A percentile compares a stretch with the other conserved stretches of the same genome.
phyloP scores from a whole-genome alignment of 352 stramenopile genomes.

The Phytophthora pini region DNA sequence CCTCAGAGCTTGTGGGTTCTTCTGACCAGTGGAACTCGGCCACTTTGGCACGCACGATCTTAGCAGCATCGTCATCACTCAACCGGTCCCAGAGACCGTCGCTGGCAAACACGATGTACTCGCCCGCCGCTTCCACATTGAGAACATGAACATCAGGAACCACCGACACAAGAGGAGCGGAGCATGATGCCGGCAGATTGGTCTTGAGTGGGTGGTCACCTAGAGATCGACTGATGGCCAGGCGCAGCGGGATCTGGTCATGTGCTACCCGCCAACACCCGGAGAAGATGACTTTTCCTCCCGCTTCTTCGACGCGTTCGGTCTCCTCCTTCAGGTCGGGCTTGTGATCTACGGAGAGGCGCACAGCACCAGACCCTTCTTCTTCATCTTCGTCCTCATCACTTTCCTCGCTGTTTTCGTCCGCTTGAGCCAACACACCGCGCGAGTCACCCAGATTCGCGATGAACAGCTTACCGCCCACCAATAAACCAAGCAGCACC shows the following conservation, averaged over 20 bases:
- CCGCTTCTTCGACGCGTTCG: slow-evolving; percentile 63
- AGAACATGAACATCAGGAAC: slow-evolving; percentile 75
- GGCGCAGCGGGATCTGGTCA: slow-evolving; percentile 66
- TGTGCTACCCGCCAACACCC: slow-evolving; percentile 87
- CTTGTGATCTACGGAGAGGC: slow-evolving; percentile 85
- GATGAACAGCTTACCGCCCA: slow-evolving; percentile 78
- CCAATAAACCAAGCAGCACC: slow-evolving; percentile 70
- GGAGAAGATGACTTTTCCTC: slow-evolving; percentile 82
- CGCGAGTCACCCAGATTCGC: slow-evolving; percentile 83
- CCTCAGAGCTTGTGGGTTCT: slow-evolving; percentile 10
- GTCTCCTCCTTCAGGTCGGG: slow-evolving; percentile 70
- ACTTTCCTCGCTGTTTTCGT: slow-evolving; percentile 31
- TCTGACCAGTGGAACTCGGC: slow-evolving; percentile 46
- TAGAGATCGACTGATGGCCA: slow-evolving; percentile 81
- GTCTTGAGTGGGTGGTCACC: slow-evolving; percentile 84
- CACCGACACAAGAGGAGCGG: slow-evolving; percentile 70
- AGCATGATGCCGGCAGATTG: slow-evolving; percentile 64
- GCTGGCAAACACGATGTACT: slow-evolving; percentile 79
- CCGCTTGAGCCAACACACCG: slow-evolving; percentile 52
- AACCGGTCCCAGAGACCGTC: slow-evolving; percentile 85
- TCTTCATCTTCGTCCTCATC: slow-evolving; percentile 30
- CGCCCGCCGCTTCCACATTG: slow-evolving; percentile 57
- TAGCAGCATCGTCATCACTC: slow-evolving; percentile 69
- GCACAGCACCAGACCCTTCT: slow-evolving; percentile 38
- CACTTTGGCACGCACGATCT: slow-evolving; percentile 64